Conservation (phyloP, 2,329 filamentous ascomycete genomes). For the Albifimbria verrucaria region DNA sequence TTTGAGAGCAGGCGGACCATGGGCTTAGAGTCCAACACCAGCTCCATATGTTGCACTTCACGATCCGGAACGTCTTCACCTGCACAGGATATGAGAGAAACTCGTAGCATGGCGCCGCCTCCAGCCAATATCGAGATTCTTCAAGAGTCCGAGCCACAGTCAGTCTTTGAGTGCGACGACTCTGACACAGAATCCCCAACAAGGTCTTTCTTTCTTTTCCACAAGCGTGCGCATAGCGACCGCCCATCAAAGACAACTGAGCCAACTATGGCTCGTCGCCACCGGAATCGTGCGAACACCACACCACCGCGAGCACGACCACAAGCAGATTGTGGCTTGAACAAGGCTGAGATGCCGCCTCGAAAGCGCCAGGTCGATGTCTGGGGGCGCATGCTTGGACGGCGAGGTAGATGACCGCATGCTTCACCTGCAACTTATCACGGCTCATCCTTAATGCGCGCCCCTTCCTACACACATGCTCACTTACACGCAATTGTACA, state of each 20-base stretch:
- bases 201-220: conserved; percentile 43
- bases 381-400: conserved; percentile 34
- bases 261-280: conserved; percentile 1
- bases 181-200: conserved; percentile 26
- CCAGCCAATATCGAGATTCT: conserved; percentile 3
- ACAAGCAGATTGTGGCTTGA: conserved; percentile 3
- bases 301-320: conserved; percentile 17
- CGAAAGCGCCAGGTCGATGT: conserved; percentile 31
- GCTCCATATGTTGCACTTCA: neutral
- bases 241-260: conserved; percentile 9
- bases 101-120: neutral
- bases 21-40: neutral
- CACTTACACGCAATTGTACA: neutral
- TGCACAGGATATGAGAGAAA: neutral
- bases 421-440: neutral
- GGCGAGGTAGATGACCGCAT: conserved; percentile 22
- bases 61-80: neutral
- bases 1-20: neutral
- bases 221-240: conserved; percentile 33
- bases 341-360: conserved; percentile 7
- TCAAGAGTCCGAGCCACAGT: conserved; percentile 27
- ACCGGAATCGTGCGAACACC: conserved; percentile 15
- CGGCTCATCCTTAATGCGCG: neutral
- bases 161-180: conserved; percentile 49
- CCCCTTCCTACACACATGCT: neutral